A percentile compares a stretch with the other conserved stretches of the same genome.
Evolutionary conservation across 2,329 filamentous ascomycete species (phyloP).

Genomic region (Venturia aucupariae): DNA sequence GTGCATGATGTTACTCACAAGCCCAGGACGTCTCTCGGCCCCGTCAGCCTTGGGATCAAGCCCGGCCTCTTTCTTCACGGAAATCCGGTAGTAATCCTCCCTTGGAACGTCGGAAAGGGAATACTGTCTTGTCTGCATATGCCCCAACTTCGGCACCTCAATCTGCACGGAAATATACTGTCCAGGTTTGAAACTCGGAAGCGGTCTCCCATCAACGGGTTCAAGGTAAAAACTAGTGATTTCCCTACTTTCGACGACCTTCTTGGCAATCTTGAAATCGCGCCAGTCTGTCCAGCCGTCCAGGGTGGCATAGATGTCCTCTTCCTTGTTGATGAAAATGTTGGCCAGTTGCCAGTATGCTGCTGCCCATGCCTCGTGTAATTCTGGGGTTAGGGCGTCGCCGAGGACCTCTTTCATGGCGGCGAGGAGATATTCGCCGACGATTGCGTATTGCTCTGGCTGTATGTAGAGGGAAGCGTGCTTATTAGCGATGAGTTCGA

Average conservation of each 20-base stretch:
- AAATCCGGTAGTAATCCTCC: constrained; percentile 57
- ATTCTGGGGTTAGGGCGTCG: constrained; percentile 54
- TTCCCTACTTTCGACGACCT: constrained; percentile 56
- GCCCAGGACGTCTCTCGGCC: constrained; percentile 41
- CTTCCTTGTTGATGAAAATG: constrained; percentile 60
- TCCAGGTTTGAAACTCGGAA: constrained; percentile 58
- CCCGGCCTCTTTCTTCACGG: constrained; percentile 57
- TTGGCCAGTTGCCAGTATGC: constrained; percentile 67
- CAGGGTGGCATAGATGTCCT: constrained; percentile 49
- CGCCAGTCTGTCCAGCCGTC: constrained; percentile 56
- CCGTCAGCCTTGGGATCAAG: constrained; percentile 25
- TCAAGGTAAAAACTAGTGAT: constrained; percentile 63
- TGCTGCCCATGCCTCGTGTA: constrained; percentile 58
- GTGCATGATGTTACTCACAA: constrained; percentile 62
- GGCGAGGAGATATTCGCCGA: constrained; percentile 58
- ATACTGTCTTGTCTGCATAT: constrained; percentile 61
- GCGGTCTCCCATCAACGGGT: constrained; percentile 50
- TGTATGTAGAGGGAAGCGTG: constrained; percentile 61
- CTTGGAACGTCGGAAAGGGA: constrained; percentile 58
- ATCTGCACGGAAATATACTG: constrained; percentile 57
- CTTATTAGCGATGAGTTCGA: constrained; percentile 67
- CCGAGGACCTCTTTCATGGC: constrained; percentile 61
- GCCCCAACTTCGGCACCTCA: constrained; percentile 48
- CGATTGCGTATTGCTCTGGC: constrained; percentile 60
- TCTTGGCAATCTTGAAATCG: constrained; percentile 55